Conservation (phyloP, 495 filamentous ascomycete species). For the Talaromyces wortmannii region DNA sequence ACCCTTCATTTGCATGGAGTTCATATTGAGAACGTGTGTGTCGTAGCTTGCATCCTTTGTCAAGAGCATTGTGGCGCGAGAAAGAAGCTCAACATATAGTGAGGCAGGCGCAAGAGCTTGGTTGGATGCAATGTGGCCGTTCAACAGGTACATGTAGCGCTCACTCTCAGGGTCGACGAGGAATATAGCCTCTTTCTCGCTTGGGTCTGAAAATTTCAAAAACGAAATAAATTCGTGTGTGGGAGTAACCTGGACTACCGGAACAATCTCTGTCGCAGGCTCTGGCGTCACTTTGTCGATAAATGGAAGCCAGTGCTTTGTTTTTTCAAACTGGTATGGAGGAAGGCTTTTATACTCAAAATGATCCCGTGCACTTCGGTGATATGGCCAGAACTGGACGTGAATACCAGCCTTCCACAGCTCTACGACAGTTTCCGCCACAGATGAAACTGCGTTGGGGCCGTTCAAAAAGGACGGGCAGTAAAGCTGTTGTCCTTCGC, state of each 20-base stretch:
- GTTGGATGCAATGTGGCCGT: constrained; percentile 29
- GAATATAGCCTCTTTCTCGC: constrained; percentile 27
- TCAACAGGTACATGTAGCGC: constrained; percentile 30
- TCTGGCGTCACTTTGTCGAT: constrained; percentile 5
- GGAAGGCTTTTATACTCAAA: constrained; percentile 17
- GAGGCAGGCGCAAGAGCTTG: constrained; percentile 32
- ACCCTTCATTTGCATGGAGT: constrained; percentile 4
- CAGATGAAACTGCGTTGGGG: not conserved
- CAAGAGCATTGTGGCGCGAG: constrained; percentile 1
- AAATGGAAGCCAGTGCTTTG: constrained; percentile 20
- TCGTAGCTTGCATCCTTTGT: not conserved
- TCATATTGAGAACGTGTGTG: constrained; percentile 2
- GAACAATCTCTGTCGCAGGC: not conserved
- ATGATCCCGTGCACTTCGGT: constrained; percentile 4
- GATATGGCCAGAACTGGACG: constrained; percentile 26
- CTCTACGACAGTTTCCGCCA: constrained; percentile 15
- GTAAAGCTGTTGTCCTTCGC: not conserved
- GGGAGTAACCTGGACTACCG: constrained; percentile 6
- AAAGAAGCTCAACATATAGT: constrained; percentile 33
- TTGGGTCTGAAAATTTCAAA: constrained; percentile 30
- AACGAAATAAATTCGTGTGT: constrained; percentile 28
- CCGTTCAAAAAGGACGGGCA: constrained; percentile 12
- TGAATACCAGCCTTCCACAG: constrained; percentile 19
- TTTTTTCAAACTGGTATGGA: constrained; percentile 28
- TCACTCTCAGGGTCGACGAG: constrained; percentile 35